Conservation (phyloP, 2,329 filamentous ascomycete species). For the Colletotrichum sp. region DNA sequence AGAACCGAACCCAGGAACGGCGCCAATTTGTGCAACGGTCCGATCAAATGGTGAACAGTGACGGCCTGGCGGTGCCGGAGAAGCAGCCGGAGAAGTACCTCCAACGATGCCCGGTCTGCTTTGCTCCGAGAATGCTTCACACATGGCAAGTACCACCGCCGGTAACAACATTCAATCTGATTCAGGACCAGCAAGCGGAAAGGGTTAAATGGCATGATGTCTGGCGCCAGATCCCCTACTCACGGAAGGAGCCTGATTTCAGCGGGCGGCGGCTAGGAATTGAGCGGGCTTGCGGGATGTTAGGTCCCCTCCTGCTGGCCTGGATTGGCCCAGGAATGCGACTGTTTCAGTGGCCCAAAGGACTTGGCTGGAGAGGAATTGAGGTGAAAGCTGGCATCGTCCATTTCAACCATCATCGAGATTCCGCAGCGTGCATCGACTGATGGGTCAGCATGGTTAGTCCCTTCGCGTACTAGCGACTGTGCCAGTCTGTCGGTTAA, state of each 20-base stretch:
- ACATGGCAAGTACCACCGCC: not conserved
- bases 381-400: not conserved
- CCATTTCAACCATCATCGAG: constrained; percentile 1
- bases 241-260: not conserved
- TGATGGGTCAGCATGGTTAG: not conserved
- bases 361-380: not conserved
- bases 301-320: not conserved
- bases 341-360: not conserved
- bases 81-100: not conserved
- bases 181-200: not conserved
- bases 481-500: constrained; percentile 5
- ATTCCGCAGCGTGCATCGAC: not conserved
- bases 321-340: not conserved
- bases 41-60: not conserved
- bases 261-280: not conserved
- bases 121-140: not conserved
- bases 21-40: not conserved
- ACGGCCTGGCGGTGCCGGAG: not conserved
- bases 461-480: not conserved
- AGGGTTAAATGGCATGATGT: not conserved
- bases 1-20: not conserved
- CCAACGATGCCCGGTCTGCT: not conserved
- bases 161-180: not conserved
- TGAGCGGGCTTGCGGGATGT: not conserved
- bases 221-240: not conserved